Evolutionary conservation across 192 early-diverging fungal species (phyloP).

Genomic region (Backusella parvicylindrica): DNA sequence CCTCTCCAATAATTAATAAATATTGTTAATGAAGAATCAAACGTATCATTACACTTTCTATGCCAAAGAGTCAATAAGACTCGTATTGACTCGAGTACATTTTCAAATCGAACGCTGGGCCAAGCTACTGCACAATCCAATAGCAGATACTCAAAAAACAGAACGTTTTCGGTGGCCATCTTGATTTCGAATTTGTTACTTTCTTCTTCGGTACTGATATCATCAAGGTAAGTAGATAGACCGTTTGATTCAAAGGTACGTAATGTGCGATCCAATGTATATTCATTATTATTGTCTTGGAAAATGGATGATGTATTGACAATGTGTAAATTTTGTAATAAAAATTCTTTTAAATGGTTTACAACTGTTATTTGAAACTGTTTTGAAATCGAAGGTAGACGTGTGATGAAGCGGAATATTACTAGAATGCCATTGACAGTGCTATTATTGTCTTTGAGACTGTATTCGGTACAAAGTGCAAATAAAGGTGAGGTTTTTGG

Average conservation of each 20-base stretch:
- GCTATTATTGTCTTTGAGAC: neutral
- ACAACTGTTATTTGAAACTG: neutral
- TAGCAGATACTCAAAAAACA: conserved; percentile 9
- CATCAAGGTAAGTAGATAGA: neutral
- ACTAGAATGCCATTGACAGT: neutral
- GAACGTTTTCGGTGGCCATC: neutral
- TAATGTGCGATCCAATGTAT: neutral
- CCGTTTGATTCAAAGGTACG: neutral
- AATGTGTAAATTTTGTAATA: neutral
- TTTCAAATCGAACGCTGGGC: neutral
- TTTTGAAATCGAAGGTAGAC: neutral
- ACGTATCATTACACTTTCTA: conserved; percentile 6
- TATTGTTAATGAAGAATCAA: conserved; percentile 4
- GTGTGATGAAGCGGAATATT: conserved; percentile 1
- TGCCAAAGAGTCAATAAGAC: conserved; percentile 4
- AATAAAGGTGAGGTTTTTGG: conserved; percentile 12
- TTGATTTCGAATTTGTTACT: neutral
- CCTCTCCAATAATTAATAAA: conserved; percentile 5
- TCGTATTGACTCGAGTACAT: neutral
- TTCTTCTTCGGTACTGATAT: neutral
- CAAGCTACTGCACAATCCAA: neutral
- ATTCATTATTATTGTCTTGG: neutral
- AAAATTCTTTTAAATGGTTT: neutral
- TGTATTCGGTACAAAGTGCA: neutral
- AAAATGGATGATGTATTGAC: neutral